Conservation (phyloP, 495 filamentous ascomycete species). For the Talaromyces stipitatus region DNA sequence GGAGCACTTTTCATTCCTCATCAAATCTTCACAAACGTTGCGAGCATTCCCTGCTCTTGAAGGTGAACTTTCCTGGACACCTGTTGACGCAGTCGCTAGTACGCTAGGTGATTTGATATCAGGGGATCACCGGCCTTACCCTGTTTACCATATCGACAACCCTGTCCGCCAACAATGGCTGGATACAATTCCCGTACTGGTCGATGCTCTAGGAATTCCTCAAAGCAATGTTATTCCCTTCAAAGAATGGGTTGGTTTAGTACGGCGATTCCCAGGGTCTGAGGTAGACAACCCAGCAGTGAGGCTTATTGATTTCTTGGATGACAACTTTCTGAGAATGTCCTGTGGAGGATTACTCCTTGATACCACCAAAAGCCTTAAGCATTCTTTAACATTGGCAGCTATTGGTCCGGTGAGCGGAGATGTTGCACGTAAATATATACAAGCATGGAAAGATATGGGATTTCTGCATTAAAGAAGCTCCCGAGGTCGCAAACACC, state of each 20-base stretch:
- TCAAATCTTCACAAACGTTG: slow-evolving; percentile 45
- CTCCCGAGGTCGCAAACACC: neutral
- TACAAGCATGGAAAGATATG: slow-evolving; percentile 32
- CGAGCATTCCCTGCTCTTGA: slow-evolving; percentile 32
- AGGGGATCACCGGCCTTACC: slow-evolving; percentile 14
- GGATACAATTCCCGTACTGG: slow-evolving; percentile 31
- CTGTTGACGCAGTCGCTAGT: slow-evolving; percentile 37
- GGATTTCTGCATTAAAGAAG: slow-evolving; percentile 14
- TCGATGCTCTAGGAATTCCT: slow-evolving; percentile 30
- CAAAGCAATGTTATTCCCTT: slow-evolving; percentile 33
- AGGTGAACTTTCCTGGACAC: slow-evolving; percentile 40
- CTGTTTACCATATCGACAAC: slow-evolving; percentile 52
- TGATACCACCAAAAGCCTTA: slow-evolving; percentile 25
- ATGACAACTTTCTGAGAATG: slow-evolving; percentile 43
- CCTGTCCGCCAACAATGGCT: slow-evolving; percentile 41
- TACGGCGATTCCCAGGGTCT: slow-evolving; percentile 18
- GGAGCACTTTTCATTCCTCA: slow-evolving; percentile 41
- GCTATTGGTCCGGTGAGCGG: slow-evolving; percentile 26
- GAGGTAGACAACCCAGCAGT: slow-evolving; percentile 40
- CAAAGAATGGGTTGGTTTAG: slow-evolving; percentile 38
- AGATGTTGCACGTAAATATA: slow-evolving; percentile 30
- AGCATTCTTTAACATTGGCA: slow-evolving; percentile 35
- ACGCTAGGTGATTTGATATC: slow-evolving; percentile 31
- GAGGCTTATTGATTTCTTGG: slow-evolving; percentile 40
- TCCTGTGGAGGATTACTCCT: slow-evolving; percentile 44